A percentile compares a stretch with the other conserved stretches of the same genome.
Evolutionary conservation across 2,329 filamentous ascomycete genomes (phyloP).

Genomic region (Purpureocillium lavendulum): DNA sequence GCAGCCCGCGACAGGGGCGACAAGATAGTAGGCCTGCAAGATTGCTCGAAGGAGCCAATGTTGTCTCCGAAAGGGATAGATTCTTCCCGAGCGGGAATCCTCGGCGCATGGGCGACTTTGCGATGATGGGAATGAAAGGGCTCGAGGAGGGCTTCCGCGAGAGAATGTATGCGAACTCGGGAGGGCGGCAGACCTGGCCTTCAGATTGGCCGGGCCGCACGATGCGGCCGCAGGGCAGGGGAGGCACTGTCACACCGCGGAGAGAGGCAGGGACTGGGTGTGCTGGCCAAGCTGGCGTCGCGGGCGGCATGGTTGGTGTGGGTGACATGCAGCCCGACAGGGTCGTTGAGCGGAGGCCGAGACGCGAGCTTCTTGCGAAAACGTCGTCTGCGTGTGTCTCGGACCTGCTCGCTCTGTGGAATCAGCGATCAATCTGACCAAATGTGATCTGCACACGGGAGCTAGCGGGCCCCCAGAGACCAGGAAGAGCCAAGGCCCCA

Average conservation of each 20-base stretch:
- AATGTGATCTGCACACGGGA: too few species aligned
- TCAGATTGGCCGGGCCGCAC: conserved; percentile 43
- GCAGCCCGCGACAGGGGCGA: conserved; percentile 8
- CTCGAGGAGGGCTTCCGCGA: conserved; percentile 7
- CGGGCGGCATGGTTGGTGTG: conserved; percentile 8
- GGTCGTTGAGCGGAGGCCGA: too few species aligned
- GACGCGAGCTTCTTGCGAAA: too few species aligned
- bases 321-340: conserved; percentile 14
- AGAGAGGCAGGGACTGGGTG: conserved; percentile 11
- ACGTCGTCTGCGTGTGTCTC: too few species aligned
- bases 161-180: conserved; percentile 14
- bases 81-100: too few species aligned
- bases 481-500: too few species aligned
- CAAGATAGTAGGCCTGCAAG: conserved; percentile 14
- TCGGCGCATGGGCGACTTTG: too few species aligned
- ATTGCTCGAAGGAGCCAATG: conserved; percentile 9
- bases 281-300: conserved; percentile 2
- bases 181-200: conserved; percentile 37
- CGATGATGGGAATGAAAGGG: conserved; percentile 3
- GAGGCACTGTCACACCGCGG: conserved; percentile 16
- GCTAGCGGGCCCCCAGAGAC: too few species aligned
- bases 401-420: too few species aligned
- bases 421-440: too few species aligned
- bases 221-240: conserved; percentile 13
- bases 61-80: too few species aligned